Evolutionary conservation across 768 basidiomycete genomes (phyloP).

Genomic region (Naganishia vishniacii): DNA sequence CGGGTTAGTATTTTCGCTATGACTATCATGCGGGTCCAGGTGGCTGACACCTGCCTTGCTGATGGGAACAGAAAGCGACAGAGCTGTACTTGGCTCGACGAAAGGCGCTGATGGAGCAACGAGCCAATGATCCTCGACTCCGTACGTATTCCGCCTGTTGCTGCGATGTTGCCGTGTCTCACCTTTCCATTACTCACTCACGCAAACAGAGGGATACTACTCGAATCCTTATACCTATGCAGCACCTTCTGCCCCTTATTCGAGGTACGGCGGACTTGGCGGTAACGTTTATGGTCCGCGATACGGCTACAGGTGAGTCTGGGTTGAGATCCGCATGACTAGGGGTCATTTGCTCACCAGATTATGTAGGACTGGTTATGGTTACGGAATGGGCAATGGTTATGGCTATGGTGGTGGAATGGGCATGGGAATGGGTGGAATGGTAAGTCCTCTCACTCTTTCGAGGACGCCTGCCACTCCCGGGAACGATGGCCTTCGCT

Average conservation of each 20-base stretch:
- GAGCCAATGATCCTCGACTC: constrained; percentile 23
- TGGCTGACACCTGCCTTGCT: neutral
- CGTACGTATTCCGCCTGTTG: neutral
- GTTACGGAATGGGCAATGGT: neutral
- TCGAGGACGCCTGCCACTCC: too few species aligned
- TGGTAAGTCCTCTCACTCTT: too few species aligned
- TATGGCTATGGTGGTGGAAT: constrained; percentile 2
- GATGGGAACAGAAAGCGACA: constrained; percentile 23
- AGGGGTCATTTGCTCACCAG: neutral
- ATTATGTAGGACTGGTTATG: constrained; percentile 3
- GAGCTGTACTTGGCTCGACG: constrained; percentile 18
- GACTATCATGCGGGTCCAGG: neutral
- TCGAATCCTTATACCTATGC: constrained; percentile 3
- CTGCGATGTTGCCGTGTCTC: neutral
- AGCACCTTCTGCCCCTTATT: constrained; percentile 21
- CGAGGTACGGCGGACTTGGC: constrained; percentile 25
- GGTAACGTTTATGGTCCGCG: constrained; percentile 18
- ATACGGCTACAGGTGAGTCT: constrained; percentile 17
- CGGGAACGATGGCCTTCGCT: too few species aligned
- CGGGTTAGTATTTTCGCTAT: constrained; percentile 12
- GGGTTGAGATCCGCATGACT: neutral
- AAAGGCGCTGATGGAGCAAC: constrained; percentile 25
- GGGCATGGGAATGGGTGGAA: constrained; percentile 9
- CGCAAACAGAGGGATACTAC: neutral
- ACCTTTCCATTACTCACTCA: neutral